Percentiles rank a stretch among this genome's conserved stretches.
These are phyloP conservation scores for Fusarium sp. DNA, from an alignment of 2,329 filamentous ascomycete species.

Conservation along the genomic window DNA sequence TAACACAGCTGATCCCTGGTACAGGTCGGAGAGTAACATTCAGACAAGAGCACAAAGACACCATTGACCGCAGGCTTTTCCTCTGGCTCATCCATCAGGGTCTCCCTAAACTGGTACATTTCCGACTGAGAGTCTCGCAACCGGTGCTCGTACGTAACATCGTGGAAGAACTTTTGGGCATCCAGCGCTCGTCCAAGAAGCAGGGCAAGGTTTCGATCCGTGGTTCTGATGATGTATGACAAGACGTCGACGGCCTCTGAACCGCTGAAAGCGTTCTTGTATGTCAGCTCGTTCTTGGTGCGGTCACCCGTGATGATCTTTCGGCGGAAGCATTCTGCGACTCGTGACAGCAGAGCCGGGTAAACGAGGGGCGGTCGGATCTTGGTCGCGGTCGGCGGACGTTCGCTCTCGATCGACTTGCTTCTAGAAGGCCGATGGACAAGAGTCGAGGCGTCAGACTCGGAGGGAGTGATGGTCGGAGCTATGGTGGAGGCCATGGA, in stretches of 20 bases:
- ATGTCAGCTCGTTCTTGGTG: conserved; percentile 95
- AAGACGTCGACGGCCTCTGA: conserved; percentile 96
- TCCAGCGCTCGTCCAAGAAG: conserved; percentile 92
- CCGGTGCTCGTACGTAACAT: conserved; percentile 97
- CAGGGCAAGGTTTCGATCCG: conserved; percentile 92
- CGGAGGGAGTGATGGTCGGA: conserved; percentile 74
- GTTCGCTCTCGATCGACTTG: conserved; percentile 66
- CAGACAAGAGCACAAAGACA: conserved; percentile 94
- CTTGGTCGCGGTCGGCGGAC: conserved; percentile 67
- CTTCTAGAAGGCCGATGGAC: conserved; percentile 69
- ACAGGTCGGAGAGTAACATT: conserved; percentile 98
- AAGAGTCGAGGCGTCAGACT: conserved; percentile 63
- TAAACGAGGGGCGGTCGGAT: conserved; percentile 88
- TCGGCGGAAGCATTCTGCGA: conserved; percentile 91
- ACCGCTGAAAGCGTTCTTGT: conserved; percentile 97
- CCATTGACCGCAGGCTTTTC: conserved; percentile 84
- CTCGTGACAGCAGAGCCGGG: conserved; percentile 91
- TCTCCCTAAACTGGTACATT: conserved; percentile 97
- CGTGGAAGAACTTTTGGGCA: conserved; percentile 99
- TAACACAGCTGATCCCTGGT: conserved; percentile 96
- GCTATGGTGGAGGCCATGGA: conserved; percentile 91
- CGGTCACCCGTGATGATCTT: conserved; percentile 88
- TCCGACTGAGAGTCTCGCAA: conserved; percentile 93
- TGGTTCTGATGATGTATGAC: conserved; percentile 96
- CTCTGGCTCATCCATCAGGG: conserved; percentile 84